Conservation (phyloP, 108 stramenopile species). For the Schizochytrium sp. region DNA sequence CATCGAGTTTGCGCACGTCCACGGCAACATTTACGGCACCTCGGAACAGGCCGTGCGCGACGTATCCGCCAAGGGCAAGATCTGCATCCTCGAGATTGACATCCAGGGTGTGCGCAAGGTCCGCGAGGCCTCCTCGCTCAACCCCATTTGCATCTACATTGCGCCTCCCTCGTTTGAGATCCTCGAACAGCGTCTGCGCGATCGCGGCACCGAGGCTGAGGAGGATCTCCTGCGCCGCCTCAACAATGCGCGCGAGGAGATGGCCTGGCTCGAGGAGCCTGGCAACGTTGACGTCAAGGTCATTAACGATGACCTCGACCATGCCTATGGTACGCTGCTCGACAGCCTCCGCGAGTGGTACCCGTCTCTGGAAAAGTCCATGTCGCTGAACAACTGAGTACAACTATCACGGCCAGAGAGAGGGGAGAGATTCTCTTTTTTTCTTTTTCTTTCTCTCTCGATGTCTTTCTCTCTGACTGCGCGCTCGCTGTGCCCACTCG, state of each 20-base stretch:
- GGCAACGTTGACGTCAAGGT: slow-evolving; percentile 69
- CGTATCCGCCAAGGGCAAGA: slow-evolving; percentile 64
- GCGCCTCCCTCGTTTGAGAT: slow-evolving; percentile 78
- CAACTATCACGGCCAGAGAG: too few species aligned
- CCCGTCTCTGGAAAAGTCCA: slow-evolving; percentile 5
- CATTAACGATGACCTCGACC: slow-evolving; percentile 74
- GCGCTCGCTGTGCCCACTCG: too few species aligned
- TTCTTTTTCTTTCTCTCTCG: too few species aligned
- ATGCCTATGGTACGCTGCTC: slow-evolving; percentile 15
- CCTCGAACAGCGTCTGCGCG: slow-evolving; percentile 71
- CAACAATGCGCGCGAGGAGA: slow-evolving; percentile 71
- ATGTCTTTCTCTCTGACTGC: too few species aligned
- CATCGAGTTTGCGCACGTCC: slow-evolving; percentile 85
- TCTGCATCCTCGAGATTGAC: slow-evolving; percentile 91
- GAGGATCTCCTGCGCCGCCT: slow-evolving; percentile 65
- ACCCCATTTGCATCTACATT: slow-evolving; percentile 72
- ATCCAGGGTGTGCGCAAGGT: slow-evolving; percentile 41
- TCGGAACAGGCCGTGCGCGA: slow-evolving; percentile 56
- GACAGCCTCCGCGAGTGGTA: slow-evolving; percentile 25
- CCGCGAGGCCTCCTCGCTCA: neutral
- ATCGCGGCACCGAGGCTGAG: slow-evolving; percentile 78
- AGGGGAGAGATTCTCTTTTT: too few species aligned
- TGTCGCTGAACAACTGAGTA: neutral
- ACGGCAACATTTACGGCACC: slow-evolving; percentile 95
- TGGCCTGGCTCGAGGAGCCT: slow-evolving; percentile 73